phyloP scores from a whole-genome alignment of 345 rosid species.

The Geranium brycei region DNA sequence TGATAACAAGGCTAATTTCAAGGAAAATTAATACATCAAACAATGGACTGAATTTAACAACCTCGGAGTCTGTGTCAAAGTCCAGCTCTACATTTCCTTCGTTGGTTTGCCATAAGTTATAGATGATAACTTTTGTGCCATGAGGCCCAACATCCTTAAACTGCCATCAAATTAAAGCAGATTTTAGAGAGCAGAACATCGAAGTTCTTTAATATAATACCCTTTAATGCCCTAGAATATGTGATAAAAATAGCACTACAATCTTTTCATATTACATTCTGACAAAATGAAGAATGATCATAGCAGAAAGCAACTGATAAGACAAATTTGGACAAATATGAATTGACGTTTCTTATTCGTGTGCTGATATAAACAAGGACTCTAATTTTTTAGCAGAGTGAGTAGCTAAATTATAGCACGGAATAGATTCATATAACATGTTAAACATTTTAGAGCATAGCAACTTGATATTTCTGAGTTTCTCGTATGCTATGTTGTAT shows the following conservation, averaged over 20 bases:
- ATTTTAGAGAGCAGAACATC: not conserved
- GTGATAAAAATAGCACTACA: not conserved
- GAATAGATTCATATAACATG: not conserved
- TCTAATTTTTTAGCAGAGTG: not conserved
- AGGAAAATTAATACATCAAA: conserved; percentile 3
- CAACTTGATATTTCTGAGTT: not conserved
- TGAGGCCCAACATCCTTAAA: conserved; percentile 61
- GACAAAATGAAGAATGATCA: not conserved
- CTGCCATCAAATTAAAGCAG: conserved; percentile 29
- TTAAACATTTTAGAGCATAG: not conserved
- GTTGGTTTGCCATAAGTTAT: conserved; percentile 70
- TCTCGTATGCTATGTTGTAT: not conserved
- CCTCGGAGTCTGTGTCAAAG: conserved; percentile 57
- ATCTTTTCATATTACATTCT: too few relatives aligned
- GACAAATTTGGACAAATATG: not conserved
- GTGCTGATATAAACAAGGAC: not conserved
- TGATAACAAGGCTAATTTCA: conserved; percentile 3
- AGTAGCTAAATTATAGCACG: not conserved
- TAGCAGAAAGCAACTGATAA: not conserved
- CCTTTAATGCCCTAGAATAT: not conserved
- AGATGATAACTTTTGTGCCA: conserved; percentile 82
- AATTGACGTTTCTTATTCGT: not conserved
- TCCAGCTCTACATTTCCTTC: conserved; percentile 63
- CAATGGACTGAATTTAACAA: conserved; percentile 28
- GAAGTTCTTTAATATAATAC: not conserved